Evolutionary conservation across 176 grass and related monocot species (phyloP), one percentile per base, ranked within the genome.

Genomic region (Juncus effusus): DNA sequence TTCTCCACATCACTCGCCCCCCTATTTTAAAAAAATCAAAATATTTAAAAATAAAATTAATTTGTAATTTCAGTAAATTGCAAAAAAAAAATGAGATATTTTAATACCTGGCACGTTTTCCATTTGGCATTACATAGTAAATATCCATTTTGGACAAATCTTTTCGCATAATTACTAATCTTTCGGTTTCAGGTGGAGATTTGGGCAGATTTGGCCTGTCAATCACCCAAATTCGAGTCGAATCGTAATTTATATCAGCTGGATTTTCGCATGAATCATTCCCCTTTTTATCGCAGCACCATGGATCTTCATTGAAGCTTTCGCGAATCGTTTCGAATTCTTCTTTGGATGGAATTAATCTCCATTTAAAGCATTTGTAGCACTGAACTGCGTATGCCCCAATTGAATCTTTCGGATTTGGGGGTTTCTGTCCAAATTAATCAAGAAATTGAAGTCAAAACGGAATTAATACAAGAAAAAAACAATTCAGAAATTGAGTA

Each of bases 141-240:
- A 77, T 78, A 72, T 97, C 94, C 80, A 92, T 78, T 89, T 97
- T 92, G 15, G 78, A 84, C 54, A 76, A 81, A 72, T 97, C 85
- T 54, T 81, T 15, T 75, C 88, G 83, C 82, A 97, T 84, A 44
- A 84, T 63, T 69, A 86, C 42, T 54, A 83, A 42, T 64, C 93
- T 84, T 60, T 97, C 88, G 0, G 85, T 82, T 7, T 67, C 70
- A 13, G 79, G 50, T 1, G 93, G 93, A 38, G 88, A 73, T 73
- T 97, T 97, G 15, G 82, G 93, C 72, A 92, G 59, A 70, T 92
- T 84, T 56, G 85, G 93, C 51, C 75, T 97, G 66, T 97, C 94
- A 2, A 89, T 75, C 64, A 86, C 88, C 88, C 88, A 97, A 50
- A 97, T 67, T 28, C 78, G 63, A 72, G 61, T 86, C 10, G 19